Conservation (phyloP, 1,139 yeast species). For the Groenewaldozyma auringiensis region DNA sequence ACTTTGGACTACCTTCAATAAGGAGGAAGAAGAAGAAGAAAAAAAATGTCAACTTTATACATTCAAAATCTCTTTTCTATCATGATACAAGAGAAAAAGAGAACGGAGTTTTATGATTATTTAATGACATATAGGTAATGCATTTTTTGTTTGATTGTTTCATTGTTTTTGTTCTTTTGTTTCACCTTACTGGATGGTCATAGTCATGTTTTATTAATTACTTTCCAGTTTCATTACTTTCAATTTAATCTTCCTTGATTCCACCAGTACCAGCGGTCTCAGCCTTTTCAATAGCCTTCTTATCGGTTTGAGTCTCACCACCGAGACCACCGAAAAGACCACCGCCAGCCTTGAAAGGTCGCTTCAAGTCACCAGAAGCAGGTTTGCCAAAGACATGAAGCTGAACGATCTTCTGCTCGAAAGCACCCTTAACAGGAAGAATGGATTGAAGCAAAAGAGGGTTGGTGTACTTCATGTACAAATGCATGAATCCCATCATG, state of each 20-base stretch:
- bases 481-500: constrained; percentile 98
- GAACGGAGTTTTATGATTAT: background rate
- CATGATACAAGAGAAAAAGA: too few relatives aligned
- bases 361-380: constrained; percentile 85
- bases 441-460: constrained; percentile 94
- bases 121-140: background rate
- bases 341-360: constrained; percentile 84
- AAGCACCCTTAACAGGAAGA: constrained; percentile 80
- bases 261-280: constrained; percentile 88
- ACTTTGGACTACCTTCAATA: background rate
- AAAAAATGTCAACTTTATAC: too few relatives aligned
- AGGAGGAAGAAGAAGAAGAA: too few relatives aligned
- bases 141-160: background rate
- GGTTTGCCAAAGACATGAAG: constrained; percentile 81
- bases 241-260: constrained; percentile 68
- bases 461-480: constrained; percentile 96
- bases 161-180: too few relatives aligned
- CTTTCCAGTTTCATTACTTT: too few relatives aligned
- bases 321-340: constrained; percentile 70
- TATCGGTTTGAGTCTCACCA: constrained; percentile 65
- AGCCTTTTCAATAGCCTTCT: constrained; percentile 76
- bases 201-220: too few relatives aligned
- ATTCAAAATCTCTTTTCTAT: too few relatives aligned
- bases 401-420: constrained; percentile 87
- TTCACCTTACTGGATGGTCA: too few relatives aligned